Conservation (phyloP, 2,329 filamentous ascomycete genomes). For the Pyrenochaeta sp. region DNA sequence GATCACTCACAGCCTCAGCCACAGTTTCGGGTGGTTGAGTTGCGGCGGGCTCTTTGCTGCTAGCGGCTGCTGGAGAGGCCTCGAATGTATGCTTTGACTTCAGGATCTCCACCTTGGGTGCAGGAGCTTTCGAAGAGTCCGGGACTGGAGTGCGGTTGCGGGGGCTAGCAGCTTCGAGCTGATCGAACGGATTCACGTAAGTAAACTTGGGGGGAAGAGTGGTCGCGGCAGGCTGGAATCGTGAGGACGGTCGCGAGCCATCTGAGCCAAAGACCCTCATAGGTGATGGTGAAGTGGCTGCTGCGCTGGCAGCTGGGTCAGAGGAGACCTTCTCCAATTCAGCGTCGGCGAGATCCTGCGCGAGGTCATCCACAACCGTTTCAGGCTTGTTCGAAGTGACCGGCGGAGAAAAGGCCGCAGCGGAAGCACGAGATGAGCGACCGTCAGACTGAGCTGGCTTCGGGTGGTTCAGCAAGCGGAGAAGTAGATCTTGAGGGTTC, state of each 20-base stretch:
- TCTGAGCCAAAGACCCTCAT: slow-evolving; percentile 50
- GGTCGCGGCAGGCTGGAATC: slow-evolving; percentile 40
- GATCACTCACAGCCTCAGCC: slow-evolving; percentile 71
- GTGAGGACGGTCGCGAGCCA: slow-evolving; percentile 51
- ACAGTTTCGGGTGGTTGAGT: slow-evolving; percentile 66
- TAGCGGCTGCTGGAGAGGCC: slow-evolving; percentile 37
- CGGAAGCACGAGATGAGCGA: slow-evolving; percentile 35
- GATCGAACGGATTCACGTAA: slow-evolving; percentile 77
- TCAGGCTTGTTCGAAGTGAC: slow-evolving; percentile 49
- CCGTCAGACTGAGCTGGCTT: slow-evolving; percentile 55
- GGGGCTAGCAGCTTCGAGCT: slow-evolving; percentile 72
- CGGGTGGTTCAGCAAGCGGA: slow-evolving; percentile 83
- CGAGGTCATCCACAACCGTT: slow-evolving; percentile 54
- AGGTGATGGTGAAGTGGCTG: slow-evolving; percentile 36
- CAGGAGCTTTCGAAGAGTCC: slow-evolving; percentile 28
- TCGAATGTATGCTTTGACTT: slow-evolving; percentile 55
- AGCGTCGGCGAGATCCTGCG: slow-evolving; percentile 56
- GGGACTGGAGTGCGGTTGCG: slow-evolving; percentile 56
- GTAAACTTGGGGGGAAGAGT: slow-evolving; percentile 64
- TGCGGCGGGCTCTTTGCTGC: slow-evolving; percentile 31
- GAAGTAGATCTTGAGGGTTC: slow-evolving; percentile 83
- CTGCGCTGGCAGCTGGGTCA: slow-evolving; percentile 35
- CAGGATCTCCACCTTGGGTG: slow-evolving; percentile 55
- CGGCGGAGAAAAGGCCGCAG: slow-evolving; percentile 39
- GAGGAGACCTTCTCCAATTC: slow-evolving; percentile 51